These are phyloP conservation scores for Cyclotella baltica DNA, from an alignment of 108 stramenopile species.

Conservation along the genomic window DNA sequence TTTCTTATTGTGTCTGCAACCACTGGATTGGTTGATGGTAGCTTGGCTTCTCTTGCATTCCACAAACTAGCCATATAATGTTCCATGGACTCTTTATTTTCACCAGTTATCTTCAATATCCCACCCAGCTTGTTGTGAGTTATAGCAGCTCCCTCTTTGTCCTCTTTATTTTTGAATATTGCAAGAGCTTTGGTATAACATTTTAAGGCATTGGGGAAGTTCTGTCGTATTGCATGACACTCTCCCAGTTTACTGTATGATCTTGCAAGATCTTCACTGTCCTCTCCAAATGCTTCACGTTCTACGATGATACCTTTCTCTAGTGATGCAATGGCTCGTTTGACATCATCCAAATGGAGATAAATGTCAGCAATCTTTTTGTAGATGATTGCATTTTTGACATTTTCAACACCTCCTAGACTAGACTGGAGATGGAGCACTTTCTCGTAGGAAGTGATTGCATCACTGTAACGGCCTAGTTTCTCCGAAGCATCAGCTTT, in stretches of 20 bases:
- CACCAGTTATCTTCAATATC: constrained; percentile 37
- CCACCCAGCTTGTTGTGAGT: constrained; percentile 53
- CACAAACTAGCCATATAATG: constrained; percentile 54
- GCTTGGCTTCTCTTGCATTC: constrained; percentile 46
- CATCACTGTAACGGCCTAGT: constrained; percentile 20
- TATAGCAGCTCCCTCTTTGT: constrained; percentile 44
- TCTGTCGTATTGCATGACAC: constrained; percentile 21
- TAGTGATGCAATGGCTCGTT: constrained; percentile 33
- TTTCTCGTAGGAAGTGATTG: constrained; percentile 32
- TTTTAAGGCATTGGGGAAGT: constrained; percentile 20
- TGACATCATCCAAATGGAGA: constrained; percentile 18
- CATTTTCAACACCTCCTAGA: constrained; percentile 18
- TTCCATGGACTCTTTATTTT: constrained; percentile 43
- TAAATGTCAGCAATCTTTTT: constrained; percentile 39
- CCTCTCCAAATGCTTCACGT: constrained; percentile 23
- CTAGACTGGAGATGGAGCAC: constrained; percentile 35
- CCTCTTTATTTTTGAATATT: constrained; percentile 46
- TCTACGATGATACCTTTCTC: constrained; percentile 31
- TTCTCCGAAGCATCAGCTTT: constrained; percentile 43
- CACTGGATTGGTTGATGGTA: constrained; percentile 44
- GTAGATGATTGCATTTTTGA: constrained; percentile 29
- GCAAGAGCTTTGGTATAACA: constrained; percentile 46
- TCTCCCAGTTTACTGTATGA: constrained; percentile 42
- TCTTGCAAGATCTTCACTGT: constrained; percentile 34
- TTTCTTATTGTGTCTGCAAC: constrained; percentile 58